Evolutionary conservation across 2,329 filamentous ascomycete genomes (phyloP).

Genomic region (Pseudofabraea citricarpa): DNA sequence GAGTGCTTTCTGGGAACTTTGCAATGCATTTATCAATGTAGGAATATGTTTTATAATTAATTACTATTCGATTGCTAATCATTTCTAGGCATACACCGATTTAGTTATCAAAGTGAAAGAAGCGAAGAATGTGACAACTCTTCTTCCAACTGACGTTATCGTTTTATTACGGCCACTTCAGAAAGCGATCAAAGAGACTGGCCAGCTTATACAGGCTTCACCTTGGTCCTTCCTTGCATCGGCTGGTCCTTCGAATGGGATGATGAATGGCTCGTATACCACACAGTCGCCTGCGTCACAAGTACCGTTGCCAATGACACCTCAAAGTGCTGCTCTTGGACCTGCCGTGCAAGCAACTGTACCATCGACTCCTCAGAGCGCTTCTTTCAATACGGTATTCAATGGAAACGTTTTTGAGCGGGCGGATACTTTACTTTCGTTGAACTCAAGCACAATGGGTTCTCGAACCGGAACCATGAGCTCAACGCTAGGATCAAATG

Average conservation of each 20-base stretch:
- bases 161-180: constrained; percentile 75
- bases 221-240: constrained; percentile 52
- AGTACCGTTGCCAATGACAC: constrained; percentile 71
- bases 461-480: constrained; percentile 28
- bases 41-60: constrained; percentile 4
- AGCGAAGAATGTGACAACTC: constrained; percentile 39
- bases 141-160: constrained; percentile 63
- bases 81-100: constrained; percentile 56
- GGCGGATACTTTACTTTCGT: constrained; percentile 24
- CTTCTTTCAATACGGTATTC: constrained; percentile 24
- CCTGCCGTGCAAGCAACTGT: constrained; percentile 89
- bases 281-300: constrained; percentile 39
- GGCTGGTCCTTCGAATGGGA: constrained; percentile 10
- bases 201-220: constrained; percentile 62
- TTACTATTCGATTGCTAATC: constrained; percentile 19
- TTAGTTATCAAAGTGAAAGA: constrained; percentile 57
- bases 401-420: constrained; percentile 27
- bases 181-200: constrained; percentile 75
- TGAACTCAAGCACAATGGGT: constrained; percentile 14
- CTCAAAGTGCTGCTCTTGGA: constrained; percentile 81
- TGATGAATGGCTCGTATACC: constrained; percentile 18
- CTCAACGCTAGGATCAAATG: constrained; percentile 18
- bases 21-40: constrained; percentile 64
- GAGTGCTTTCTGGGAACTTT: constrained; percentile 61
- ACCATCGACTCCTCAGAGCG: constrained; percentile 55